Conservation (phyloP, 352 stramenopile genomes). For the Pythium dissimile region DNA sequence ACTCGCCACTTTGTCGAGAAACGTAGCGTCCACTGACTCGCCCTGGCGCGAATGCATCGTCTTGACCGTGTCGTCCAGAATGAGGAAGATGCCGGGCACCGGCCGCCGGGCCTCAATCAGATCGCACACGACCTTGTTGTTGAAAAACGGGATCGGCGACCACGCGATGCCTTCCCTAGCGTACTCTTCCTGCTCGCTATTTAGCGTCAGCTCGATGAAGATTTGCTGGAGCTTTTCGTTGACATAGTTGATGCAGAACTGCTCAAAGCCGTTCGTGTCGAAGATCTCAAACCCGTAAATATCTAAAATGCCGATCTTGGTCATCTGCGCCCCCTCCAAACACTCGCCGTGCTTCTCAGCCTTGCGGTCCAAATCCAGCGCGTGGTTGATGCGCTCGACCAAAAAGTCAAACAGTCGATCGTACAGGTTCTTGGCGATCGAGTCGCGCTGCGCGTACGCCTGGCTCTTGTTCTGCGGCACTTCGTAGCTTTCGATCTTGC, state of each 20-base stretch:
- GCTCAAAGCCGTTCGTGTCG: slow-evolving; percentile 92
- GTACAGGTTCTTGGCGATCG: slow-evolving; percentile 96
- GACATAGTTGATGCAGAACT: slow-evolving; percentile 95
- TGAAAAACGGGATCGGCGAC: slow-evolving; percentile 90
- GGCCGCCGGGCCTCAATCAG: slow-evolving; percentile 77
- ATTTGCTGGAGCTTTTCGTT: slow-evolving; percentile 94
- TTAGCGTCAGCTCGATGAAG: slow-evolving; percentile 90
- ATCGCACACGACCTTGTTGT: slow-evolving; percentile 91
- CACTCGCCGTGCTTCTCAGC: slow-evolving; percentile 77
- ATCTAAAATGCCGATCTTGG: slow-evolving; percentile 91
- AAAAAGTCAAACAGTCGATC: slow-evolving; percentile 96
- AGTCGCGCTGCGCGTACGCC: slow-evolving; percentile 91
- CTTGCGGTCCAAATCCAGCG: slow-evolving; percentile 81
- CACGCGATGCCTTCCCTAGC: slow-evolving; percentile 92
- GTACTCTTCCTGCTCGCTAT: slow-evolving; percentile 94
- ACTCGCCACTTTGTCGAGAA: slow-evolving; percentile 73
- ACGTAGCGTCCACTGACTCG: slow-evolving; percentile 74
- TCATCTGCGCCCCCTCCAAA: slow-evolving; percentile 69
- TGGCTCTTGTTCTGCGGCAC: slow-evolving; percentile 85
- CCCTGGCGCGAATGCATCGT: slow-evolving; percentile 86
- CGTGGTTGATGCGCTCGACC: slow-evolving; percentile 89
- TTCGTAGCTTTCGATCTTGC: slow-evolving; percentile 83
- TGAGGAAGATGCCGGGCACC: slow-evolving; percentile 76
- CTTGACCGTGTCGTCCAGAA: slow-evolving; percentile 83
- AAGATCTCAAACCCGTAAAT: slow-evolving; percentile 98